Evolutionary conservation across 208 protist genomes (phyloP).

Genomic region (Trypanosoma caninum): DNA sequence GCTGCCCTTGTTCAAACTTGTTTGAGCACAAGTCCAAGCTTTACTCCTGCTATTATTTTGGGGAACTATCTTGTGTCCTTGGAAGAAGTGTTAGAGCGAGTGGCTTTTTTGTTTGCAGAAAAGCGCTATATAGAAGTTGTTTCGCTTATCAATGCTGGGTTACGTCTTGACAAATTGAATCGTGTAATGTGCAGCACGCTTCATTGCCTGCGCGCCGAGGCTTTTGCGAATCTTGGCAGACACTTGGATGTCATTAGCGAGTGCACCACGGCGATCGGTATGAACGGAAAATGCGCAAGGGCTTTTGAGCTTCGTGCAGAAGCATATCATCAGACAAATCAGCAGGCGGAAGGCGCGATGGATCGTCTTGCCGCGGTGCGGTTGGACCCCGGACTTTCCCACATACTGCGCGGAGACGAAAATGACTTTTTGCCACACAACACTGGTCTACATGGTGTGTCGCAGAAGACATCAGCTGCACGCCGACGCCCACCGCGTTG

Average conservation of each 20-base stretch:
- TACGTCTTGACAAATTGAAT: conserved; percentile 51
- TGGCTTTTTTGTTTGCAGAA: conserved; percentile 26
- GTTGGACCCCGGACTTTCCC: conserved; percentile 30
- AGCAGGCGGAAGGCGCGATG: conserved; percentile 36
- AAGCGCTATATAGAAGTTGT: conserved; percentile 34
- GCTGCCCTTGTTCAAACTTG: conserved; percentile 63
- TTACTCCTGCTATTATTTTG: conserved; percentile 55
- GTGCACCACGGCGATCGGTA: conserved; percentile 43
- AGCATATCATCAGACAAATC: conserved; percentile 26
- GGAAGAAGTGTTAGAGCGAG: conserved; percentile 45
- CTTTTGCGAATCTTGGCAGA: conserved; percentile 29
- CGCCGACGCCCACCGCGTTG: not conserved
- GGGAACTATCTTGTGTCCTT: conserved; percentile 61
- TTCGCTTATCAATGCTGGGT: conserved; percentile 34
- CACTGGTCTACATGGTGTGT: too few relatives aligned
- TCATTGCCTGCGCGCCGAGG: conserved; percentile 46
- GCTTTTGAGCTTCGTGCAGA: conserved; percentile 56
- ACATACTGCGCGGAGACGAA: conserved; percentile 37
- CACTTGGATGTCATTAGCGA: conserved; percentile 52
- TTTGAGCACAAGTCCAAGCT: conserved; percentile 42
- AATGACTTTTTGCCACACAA: conserved; percentile 19
- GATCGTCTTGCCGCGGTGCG: conserved; percentile 40
- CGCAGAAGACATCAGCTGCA: too few relatives aligned
- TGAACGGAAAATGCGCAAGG: conserved; percentile 35
- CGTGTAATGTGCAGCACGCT: conserved; percentile 38